Evolutionary conservation across 2,329 filamentous ascomycete genomes (phyloP), one percentile per base, ranked within the genome.

Genomic region (Apiospora aurea): DNA sequence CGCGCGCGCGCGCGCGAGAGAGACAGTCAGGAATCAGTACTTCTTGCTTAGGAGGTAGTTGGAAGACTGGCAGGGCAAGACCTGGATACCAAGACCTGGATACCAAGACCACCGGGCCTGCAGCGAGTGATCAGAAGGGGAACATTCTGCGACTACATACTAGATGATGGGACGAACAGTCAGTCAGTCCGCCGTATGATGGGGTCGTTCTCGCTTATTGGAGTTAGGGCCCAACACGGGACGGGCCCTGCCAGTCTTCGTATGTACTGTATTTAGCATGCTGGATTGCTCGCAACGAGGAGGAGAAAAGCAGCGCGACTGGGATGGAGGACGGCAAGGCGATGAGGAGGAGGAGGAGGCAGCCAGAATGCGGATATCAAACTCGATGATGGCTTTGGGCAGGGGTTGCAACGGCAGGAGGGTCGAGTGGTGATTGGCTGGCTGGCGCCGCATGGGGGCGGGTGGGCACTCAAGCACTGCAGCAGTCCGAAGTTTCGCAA

Each of bases 401-500:
- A 29, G 51, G 51, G 24, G 53, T n/a, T 49, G 46, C 6, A 10
- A 49, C 21, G 46, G 46, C 46, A n/a, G 46, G n/a, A 26, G 49
- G 49, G 49, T 51, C 4, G 34, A 21, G 53, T 38, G 18, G 10
- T 41, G 57, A 64, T 64, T 41, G 57, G 57, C 57, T 41, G 57
- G 34, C 34, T 64, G 8, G 7, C 18, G 29, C 53, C 53, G 29
- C 38, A 2, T 61, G 24, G 51, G 51, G 5, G 34, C 51, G 29
- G 51, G 51, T 57, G 51, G 53, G 53, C 34, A 38, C 34, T 64
- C 34, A 34, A 64, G 57, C 57, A 38, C 34, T 64, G 57, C 57
- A 64, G 57, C 57, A 64, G 34, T 64, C 57, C 21, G 57, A 64
- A 64, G 57, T 64, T 61, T 64, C 57, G 57, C 57, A 64, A 64